A percentile compares a stretch with the other conserved stretches of the same genome.
phyloP scores from a whole-genome alignment of 2,329 filamentous ascomycete genomes.

The Coccinonectria pachysandricola region DNA sequence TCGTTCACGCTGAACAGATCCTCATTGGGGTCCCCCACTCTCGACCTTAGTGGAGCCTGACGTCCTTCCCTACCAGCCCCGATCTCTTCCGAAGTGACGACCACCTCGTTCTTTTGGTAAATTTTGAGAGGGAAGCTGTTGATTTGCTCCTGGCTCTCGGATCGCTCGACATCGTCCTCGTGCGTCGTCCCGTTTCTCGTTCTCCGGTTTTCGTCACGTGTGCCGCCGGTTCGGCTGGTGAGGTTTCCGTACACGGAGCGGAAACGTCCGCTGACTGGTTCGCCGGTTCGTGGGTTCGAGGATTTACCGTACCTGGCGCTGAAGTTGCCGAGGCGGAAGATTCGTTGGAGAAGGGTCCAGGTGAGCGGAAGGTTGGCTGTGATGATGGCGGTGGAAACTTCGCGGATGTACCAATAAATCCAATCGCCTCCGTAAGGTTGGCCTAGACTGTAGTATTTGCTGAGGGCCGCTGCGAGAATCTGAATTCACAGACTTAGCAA shows the following conservation, averaged over 20 bases:
- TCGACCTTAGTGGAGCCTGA: slow-evolving; percentile 1
- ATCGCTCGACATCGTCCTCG: no score
- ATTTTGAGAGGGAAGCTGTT: slow-evolving; percentile 27
- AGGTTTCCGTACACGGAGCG: slow-evolving; percentile 16
- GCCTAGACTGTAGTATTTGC: slow-evolving; percentile 32
- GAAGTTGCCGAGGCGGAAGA: slow-evolving; percentile 24
- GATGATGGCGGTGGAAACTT: slow-evolving; percentile 35
- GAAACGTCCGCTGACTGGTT: slow-evolving; percentile 10
- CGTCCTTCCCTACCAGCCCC: slow-evolving; percentile 1
- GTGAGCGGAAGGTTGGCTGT: slow-evolving; percentile 32
- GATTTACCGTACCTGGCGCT: slow-evolving; percentile 17
- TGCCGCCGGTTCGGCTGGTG: slow-evolving; percentile 10
- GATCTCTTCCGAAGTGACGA: slow-evolving; percentile 14
- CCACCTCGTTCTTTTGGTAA: slow-evolving; percentile 27
- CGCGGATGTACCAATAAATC: slow-evolving; percentile 36
- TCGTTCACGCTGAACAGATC: slow-evolving; percentile 1
- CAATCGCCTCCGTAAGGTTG: slow-evolving; percentile 28
- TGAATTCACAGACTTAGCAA: background rate
- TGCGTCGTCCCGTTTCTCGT: slow-evolving; percentile 4
- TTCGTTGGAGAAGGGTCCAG: slow-evolving; percentile 31
- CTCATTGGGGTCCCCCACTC: background rate
- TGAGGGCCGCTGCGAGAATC: slow-evolving; percentile 17
- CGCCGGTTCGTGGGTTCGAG: slow-evolving; percentile 13
- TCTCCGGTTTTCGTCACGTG: no score
- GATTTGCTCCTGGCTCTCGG: slow-evolving; percentile 28